phyloP scores from a whole-genome alignment of 306 rosid genomes.

The Lathyrus oleraceus region DNA sequence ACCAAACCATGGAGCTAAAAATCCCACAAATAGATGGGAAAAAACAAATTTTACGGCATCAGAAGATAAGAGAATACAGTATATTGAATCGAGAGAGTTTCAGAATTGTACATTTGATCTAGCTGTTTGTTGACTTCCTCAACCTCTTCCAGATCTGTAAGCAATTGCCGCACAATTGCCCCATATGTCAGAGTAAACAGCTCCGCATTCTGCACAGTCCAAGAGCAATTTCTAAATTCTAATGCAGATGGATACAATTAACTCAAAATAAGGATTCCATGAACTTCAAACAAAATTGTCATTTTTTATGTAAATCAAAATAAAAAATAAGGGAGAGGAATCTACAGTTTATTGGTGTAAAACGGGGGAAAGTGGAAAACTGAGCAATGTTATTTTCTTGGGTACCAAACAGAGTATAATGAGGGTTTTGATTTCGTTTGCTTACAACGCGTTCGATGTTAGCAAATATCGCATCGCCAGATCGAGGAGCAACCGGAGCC shows the following conservation, averaged over 20 bases:
- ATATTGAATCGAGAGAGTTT: background rate
- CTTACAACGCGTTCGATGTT: conserved; percentile 90
- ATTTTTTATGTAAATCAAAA: background rate
- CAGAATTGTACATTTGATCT: conserved; percentile 72
- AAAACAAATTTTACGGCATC: background rate
- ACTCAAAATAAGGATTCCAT: background rate
- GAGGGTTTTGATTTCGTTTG: background rate
- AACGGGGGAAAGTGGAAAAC: background rate
- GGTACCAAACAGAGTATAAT: conserved; percentile 23
- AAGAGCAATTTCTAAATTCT: background rate
- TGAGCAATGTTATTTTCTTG: background rate
- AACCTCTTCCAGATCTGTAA: conserved; percentile 96
- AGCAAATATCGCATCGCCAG: conserved; percentile 96
- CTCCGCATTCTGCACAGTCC: conserved; percentile 77
- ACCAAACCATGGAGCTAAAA: conserved; percentile 6
- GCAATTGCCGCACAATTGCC: conserved; percentile 98
- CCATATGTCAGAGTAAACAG: conserved; percentile 96
- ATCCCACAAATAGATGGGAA: background rate
- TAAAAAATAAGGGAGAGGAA: background rate
- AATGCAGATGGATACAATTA: background rate
- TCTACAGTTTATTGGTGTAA: background rate
- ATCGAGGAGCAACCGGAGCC: conserved; percentile 89
- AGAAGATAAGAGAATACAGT: background rate
- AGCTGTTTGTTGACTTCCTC: conserved; percentile 99
- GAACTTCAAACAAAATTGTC: background rate